A percentile compares a stretch with the other conserved stretches of the same genome.
These are phyloP conservation scores for Leccinum aurantiacum DNA, from an alignment of 768 basidiomycete species.

Conservation along the genomic window DNA sequence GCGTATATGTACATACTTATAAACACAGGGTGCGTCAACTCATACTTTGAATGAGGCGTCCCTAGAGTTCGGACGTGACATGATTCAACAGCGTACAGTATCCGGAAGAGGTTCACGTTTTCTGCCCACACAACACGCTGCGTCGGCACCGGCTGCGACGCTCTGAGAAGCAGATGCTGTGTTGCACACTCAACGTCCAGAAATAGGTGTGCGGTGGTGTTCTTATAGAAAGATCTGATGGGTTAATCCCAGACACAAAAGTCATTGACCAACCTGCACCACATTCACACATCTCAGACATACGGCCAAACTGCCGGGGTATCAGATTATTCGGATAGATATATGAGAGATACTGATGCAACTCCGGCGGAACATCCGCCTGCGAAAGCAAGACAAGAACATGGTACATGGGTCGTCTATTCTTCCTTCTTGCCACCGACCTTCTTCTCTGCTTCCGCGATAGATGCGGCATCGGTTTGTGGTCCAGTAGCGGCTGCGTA, in stretches of 20 bases:
- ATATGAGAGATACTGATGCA: constrained; percentile 10
- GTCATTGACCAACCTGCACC: neutral
- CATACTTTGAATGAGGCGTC: no score
- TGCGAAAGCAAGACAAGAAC: constrained; percentile 18
- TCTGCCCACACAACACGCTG: no score
- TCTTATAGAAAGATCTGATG: neutral
- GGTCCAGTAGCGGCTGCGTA: constrained; percentile 57
- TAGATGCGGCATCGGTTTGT: constrained; percentile 80
- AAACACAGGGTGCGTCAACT: no score
- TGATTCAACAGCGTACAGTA: no score
- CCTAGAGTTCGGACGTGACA: no score
- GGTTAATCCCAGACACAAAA: neutral
- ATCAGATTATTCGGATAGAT: constrained; percentile 12
- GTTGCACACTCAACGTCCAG: neutral
- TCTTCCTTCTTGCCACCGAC: constrained; percentile 81
- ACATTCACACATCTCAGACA: neutral
- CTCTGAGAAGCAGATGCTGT: no score
- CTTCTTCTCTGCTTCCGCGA: constrained; percentile 88
- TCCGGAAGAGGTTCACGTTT: neutral
- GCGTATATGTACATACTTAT: no score
- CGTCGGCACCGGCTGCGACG: no score
- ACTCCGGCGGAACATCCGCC: constrained; percentile 16
- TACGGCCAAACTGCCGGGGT: neutral
- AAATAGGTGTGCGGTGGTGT: neutral
- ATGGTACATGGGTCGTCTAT: constrained; percentile 29